Evolutionary conservation across 23 red algal species (phyloP), one percentile per base, ranked within the genome.

Genomic region (Gracilaria vermiculophylla): DNA sequence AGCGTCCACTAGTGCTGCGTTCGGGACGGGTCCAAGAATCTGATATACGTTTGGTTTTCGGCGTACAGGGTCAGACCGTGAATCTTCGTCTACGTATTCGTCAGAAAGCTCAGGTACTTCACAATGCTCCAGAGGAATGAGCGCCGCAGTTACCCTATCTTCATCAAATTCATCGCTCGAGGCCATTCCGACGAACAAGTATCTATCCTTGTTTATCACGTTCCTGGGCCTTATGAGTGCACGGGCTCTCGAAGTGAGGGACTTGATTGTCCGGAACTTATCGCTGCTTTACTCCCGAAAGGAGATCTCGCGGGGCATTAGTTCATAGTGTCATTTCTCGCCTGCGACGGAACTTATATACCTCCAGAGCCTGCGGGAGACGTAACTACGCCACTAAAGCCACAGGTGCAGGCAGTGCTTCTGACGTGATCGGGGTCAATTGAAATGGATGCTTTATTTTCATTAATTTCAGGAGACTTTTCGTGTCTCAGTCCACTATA

Each of bases 1-100:
- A 6, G 67, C 67, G 20, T 42, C n/a, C 36, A 73, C 19, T 6
- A 73, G n/a, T n/a, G 36, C 42, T 25, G 39, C 39, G 10, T 73
- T 16, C 17, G 67, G 67, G 35, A 73, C 67, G 7, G 67, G 67
- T 47, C 67, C 67, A 6, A 73, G 67, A 73, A 73, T 73, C 33
- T 73, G 39, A 73, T 48, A 10, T 9, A 20, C 1, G 1, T 28
- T 10, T 20, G n/a, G 36, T 73, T 73, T n/a, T 73, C 67, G 36
- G 2, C 15, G 37, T 17, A 73, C 6, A 73, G 39, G 37, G 23
- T 73, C 65, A 44, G 65, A 39, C 47, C 37, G 0, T 42, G 40
- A 11, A 2, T 9, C 24, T 47, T 24, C 21, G 40, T 47, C 40
- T 48, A 28, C 1, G 20, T 27, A 48, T 17, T 24, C 3, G 11